Evolutionary conservation across 2,329 filamentous ascomycete genomes (phyloP), one percentile per base, ranked within the genome.

Genomic region (Talaromyces islandicus): DNA sequence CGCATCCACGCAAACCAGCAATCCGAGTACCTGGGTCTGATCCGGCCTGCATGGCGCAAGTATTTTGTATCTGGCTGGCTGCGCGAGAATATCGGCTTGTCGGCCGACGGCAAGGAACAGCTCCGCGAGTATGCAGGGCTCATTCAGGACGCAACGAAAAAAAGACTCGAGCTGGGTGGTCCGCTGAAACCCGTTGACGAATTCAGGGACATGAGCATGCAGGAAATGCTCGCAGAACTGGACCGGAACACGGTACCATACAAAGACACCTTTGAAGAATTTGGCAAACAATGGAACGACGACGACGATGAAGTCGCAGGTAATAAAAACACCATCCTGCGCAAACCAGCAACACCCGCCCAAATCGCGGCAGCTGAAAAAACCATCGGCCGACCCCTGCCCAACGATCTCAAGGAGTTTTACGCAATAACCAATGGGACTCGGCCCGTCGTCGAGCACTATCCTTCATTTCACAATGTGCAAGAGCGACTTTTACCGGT

Each of bases 11-110:
- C 54, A 17, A 60, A 57, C 12, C 2, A 17, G 25, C 58, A 60
- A 46, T 17, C 46, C 12, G 11, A 7, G 19, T 24, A 60, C 25
- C 46, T 60, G 9, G 27, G 25, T 3, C 3, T 9, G 12, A 53
- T 60, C 25, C 54, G 54, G 9, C 30, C 1, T 43, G 58, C 54
- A 14, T 60, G 54, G 58, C 53, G 30, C 17, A 48, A 53, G 52
- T 60, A 60, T 48, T 60, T 51, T n/a, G 3, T 29, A 1, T 57
- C 54, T 57, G 58, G 58, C n/a, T 48, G 58, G 54, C 25, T 60
- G 14, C 58, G 58, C 2, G 48, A 57, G 0, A 57, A 54, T 38
- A 25, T 60, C 25, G 58, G 32, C 38, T 11, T 60, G 11, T 2
- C 35, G 14, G 43, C 12, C 4, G 24, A 30, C n/a, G 19, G 53